Evolutionary conservation across 192 early-diverging fungal genomes (phyloP).

Genomic region (Rhizophlyctis rosea): DNA sequence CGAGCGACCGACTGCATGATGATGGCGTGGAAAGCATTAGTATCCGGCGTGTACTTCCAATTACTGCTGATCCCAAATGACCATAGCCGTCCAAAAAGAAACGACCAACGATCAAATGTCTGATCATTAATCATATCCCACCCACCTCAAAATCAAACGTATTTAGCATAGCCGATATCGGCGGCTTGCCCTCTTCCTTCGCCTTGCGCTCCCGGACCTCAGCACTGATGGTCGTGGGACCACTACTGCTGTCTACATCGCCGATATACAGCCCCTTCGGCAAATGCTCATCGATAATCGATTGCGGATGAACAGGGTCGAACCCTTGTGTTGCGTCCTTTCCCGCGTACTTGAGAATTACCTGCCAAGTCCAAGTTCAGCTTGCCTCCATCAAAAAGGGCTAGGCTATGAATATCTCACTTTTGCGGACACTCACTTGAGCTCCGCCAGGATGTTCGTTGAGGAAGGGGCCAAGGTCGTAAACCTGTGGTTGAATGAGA

Average conservation of each 20-base stretch:
- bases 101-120: too few species aligned
- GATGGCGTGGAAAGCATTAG: background rate
- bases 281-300: constrained; percentile 57
- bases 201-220: constrained; percentile 25
- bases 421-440: constrained; percentile 6
- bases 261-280: constrained; percentile 54
- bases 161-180: constrained; percentile 60
- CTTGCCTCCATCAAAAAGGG: too few species aligned
- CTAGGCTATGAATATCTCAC: too few species aligned
- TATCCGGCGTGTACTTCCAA: background rate
- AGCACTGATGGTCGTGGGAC: constrained; percentile 4
- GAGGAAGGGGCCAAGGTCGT: constrained; percentile 49
- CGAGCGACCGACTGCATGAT: constrained; percentile 49
- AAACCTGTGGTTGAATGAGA: constrained; percentile 29
- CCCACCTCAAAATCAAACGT: constrained; percentile 66
- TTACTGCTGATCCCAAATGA: too few species aligned
- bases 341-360: constrained; percentile 67
- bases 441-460: constrained; percentile 50
- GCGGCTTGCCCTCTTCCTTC: constrained; percentile 46
- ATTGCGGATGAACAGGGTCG: constrained; percentile 61
- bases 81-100: too few species aligned
- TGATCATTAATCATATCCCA: too few species aligned
- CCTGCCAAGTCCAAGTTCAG: background rate
- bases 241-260: constrained; percentile 39
- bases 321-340: constrained; percentile 67